These are phyloP conservation scores for Backusella psychrophila DNA, from an alignment of 192 early-diverging fungal genomes.

Conservation along the genomic window DNA sequence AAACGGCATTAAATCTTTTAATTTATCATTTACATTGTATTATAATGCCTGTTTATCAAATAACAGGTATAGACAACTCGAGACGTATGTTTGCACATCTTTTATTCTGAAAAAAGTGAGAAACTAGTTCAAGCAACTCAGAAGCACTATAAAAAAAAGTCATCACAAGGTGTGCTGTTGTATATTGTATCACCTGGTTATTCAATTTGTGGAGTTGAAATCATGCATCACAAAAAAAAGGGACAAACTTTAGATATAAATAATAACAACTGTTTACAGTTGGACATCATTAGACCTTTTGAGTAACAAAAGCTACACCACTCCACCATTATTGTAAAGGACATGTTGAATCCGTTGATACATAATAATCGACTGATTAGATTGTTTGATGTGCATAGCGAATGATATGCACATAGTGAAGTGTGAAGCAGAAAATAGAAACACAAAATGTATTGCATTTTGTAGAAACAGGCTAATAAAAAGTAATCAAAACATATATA, in stretches of 20 bases:
- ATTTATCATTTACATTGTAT: background rate
- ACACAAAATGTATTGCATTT: background rate
- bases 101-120: background rate
- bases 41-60: background rate
- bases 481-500: background rate
- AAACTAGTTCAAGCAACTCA: background rate
- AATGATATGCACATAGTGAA: background rate
- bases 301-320: background rate
- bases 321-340: background rate
- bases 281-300: background rate
- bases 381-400: background rate
- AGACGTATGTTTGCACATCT: background rate
- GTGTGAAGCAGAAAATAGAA: too few relatives aligned
- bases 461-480: background rate
- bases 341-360: background rate
- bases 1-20: background rate
- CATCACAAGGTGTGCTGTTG: background rate
- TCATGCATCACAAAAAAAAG: constrained; percentile 6
- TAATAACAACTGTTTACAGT: background rate
- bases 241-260: background rate
- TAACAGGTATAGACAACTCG: background rate
- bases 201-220: background rate
- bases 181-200: background rate
- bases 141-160: background rate
- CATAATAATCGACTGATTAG: background rate